Evolutionary conservation across 108 stramenopile genomes (phyloP), one percentile per base, ranked within the genome.

Genomic region (Cyclotella choctawhatcheeana): DNA sequence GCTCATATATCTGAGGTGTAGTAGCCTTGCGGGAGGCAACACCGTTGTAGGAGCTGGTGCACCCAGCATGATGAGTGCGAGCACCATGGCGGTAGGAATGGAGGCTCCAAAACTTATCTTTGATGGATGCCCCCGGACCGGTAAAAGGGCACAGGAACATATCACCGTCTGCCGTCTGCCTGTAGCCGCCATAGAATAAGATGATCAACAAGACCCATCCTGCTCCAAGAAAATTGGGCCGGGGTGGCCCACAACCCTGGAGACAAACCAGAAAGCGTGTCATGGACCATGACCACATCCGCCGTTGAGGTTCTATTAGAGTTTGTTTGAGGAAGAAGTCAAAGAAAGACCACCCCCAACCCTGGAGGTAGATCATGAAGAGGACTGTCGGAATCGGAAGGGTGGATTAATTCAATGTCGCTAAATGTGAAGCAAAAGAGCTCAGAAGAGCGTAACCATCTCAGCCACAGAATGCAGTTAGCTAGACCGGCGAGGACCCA

Each of bases 281-380:
- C 27, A 16, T 54, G 27, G 24, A 26, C 53, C 27, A 54, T 7
- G 6, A 54, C 53, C 3, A 54, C 53, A 16, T 54, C 53, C 25
- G 53, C 53, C 5, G 53, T 27, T 4, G 25, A 8, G 53, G 21
- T 8, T 7, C 53, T 22, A 26, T 54, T 54, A 16, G 53, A 27
- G 5, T 54, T 54, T 3, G 53, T 54, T 27, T 54, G 53, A 26
- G 53, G 53, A 5, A 54, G 25, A 26, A 54, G 53, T 4, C 53
- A 26, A 29, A 27, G 26, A 54, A 54, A 26, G 17, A 54, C 27
- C 53, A 54, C 27, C 5, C 53, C 53, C 4, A 54, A 3, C 25
- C 27, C 27, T 3, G 53, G 53, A 4, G 53, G 53, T 5, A 54
- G 24, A 16, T 54, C 53, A 27, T 54, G 27, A 5, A 54, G 24